Conservation (phyloP, 371 early-diverging fungal genomes). For the Actinomortierella wolfii region DNA sequence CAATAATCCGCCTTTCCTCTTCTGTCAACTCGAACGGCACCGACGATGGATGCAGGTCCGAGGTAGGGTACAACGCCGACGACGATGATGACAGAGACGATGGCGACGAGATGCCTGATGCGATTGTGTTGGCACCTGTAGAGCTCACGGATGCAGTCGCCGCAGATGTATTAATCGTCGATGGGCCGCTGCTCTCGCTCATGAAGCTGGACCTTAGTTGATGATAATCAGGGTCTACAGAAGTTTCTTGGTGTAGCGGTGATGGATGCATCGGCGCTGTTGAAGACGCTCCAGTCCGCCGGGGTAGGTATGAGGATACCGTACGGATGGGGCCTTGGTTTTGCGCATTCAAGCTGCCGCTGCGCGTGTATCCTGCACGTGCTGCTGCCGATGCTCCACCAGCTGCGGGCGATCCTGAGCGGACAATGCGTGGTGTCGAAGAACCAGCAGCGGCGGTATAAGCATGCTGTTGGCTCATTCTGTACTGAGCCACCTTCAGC, state of each 20-base stretch:
- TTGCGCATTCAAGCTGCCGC: slow-evolving; percentile 17
- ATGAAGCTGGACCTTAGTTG: slow-evolving; percentile 14
- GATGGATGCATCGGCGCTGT: slow-evolving; percentile 13
- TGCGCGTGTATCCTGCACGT: slow-evolving; percentile 9
- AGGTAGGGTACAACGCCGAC: slow-evolving; percentile 30
- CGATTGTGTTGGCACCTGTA: not conserved
- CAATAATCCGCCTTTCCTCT: slow-evolving; percentile 36
- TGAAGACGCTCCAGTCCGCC: slow-evolving; percentile 3
- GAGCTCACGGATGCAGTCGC: not conserved
- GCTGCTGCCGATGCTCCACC: not conserved
- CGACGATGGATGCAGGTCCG: slow-evolving; percentile 25
- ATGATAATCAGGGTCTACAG: slow-evolving; percentile 14
- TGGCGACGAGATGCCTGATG: too few species aligned
- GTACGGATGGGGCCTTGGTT: slow-evolving; percentile 23
- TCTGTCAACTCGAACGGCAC: slow-evolving; percentile 40
- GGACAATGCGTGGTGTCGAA: too few species aligned
- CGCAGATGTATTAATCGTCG: not conserved
- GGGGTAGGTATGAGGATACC: slow-evolving; percentile 23
- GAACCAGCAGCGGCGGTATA: not conserved
- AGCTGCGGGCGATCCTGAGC: too few species aligned
- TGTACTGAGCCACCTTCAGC: slow-evolving; percentile 21
- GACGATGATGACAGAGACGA: slow-evolving; percentile 4
- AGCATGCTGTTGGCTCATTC: slow-evolving; percentile 3
- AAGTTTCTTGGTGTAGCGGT: slow-evolving; percentile 12
- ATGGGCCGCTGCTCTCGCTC: slow-evolving; percentile 3